phyloP scores from a whole-genome alignment of 2,329 filamentous ascomycete genomes.

The Verticillium isaacii region DNA sequence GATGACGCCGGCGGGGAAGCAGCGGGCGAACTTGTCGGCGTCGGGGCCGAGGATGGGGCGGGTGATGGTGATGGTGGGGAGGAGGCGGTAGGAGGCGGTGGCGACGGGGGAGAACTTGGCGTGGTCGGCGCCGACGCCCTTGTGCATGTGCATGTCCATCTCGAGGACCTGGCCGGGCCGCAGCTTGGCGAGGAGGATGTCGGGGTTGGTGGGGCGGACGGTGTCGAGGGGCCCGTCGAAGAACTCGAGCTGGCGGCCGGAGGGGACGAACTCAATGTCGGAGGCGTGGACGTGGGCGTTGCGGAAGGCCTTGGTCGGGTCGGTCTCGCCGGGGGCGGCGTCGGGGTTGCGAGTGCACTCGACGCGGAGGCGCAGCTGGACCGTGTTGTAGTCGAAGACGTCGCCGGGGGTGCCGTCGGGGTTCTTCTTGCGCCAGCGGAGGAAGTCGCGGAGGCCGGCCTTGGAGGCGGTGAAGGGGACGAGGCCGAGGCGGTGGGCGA shows the following conservation, averaged over 20 bases:
- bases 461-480: constrained; percentile 81
- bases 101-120: constrained; percentile 97
- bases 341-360: constrained; percentile 76
- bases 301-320: constrained; percentile 79
- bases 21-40: constrained; percentile 82
- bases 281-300: constrained; percentile 79
- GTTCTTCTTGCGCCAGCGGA: constrained; percentile 78
- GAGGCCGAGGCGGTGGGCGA: constrained; percentile 83
- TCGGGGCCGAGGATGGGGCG: constrained; percentile 81
- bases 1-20: constrained; percentile 88
- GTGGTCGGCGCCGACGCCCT: constrained; percentile 90
- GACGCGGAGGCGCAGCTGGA: constrained; percentile 71
- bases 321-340: constrained; percentile 66
- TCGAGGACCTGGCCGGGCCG: constrained; percentile 84
- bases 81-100: constrained; percentile 85
- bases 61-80: constrained; percentile 82
- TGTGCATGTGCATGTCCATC: constrained; percentile 87
- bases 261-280: constrained; percentile 72
- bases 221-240: constrained; percentile 64
- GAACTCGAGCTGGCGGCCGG: constrained; percentile 61
- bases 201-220: constrained; percentile 77
- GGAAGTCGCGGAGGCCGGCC: constrained; percentile 68
- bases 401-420: constrained; percentile 56
- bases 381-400: constrained; percentile 78
- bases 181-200: constrained; percentile 92